Percentiles rank a stretch among this genome's conserved stretches.
These are phyloP conservation scores for Fusarium abutilonis DNA, from an alignment of 2,329 filamentous ascomycete genomes.

Conservation along the genomic window DNA sequence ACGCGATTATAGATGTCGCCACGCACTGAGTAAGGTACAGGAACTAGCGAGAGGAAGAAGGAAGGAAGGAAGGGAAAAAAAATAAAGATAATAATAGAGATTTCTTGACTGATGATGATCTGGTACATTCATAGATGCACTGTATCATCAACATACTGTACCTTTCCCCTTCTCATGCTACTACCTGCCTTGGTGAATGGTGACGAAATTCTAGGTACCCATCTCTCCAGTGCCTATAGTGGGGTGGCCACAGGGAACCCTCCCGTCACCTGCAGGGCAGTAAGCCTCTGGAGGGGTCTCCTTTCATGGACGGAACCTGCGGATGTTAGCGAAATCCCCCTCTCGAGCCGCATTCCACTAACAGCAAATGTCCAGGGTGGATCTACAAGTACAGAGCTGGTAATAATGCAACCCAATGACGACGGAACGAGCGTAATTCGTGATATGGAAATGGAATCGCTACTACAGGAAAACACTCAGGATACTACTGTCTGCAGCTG, in stretches of 20 bases:
- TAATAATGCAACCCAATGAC: neutral
- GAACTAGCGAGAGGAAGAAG: neutral
- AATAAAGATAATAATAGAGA: neutral
- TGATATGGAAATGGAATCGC: no score
- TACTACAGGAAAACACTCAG: no score
- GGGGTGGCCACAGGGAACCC: constrained; percentile 4
- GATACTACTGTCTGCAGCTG: no score
- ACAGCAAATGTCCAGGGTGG: constrained; percentile 16
- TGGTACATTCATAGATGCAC: neutral
- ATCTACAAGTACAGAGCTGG: constrained; percentile 16
- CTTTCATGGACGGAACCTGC: constrained; percentile 23
- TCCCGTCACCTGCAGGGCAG: no score
- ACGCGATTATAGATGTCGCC: constrained; percentile 36
- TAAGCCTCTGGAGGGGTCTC: constrained; percentile 3
- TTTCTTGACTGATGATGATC: neutral
- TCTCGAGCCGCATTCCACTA: constrained; percentile 11
- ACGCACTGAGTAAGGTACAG: constrained; percentile 5
- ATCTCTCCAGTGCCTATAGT: constrained; percentile 7
- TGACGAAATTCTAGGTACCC: neutral
- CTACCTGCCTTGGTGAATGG: no score
- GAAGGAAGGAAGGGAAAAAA: neutral
- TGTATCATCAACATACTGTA: neutral
- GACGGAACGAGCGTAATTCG: neutral
- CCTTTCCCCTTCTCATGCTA: neutral
- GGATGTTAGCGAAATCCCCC: constrained; percentile 24